A percentile compares a stretch with the other conserved stretches of the same genome.
These are phyloP conservation scores for Lumnitzera littorea DNA, from an alignment of 345 rosid genomes.

Conservation along the genomic window DNA sequence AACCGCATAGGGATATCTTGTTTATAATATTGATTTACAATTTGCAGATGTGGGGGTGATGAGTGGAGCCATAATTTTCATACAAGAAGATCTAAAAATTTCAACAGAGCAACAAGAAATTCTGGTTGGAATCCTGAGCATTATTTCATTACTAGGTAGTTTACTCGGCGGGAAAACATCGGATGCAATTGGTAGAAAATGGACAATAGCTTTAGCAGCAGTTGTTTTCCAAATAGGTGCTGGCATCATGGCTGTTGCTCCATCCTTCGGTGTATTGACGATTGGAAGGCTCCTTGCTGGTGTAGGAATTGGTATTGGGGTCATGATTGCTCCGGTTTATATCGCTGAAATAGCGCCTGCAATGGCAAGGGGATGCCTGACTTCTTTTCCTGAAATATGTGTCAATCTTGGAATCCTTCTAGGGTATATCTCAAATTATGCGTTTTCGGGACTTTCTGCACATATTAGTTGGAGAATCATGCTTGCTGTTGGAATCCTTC, in stretches of 20 bases:
- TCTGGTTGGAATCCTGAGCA: constrained; percentile 51
- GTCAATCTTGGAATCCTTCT: constrained; percentile 59
- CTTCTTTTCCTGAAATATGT: constrained; percentile 65
- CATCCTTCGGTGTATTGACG: constrained; percentile 36
- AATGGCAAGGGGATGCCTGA: constrained; percentile 40
- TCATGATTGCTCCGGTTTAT: constrained; percentile 55
- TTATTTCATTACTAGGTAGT: constrained; percentile 52
- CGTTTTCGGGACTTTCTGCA: constrained; percentile 33
- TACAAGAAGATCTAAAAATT: constrained; percentile 44
- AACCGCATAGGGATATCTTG: no score
- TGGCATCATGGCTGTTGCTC: constrained; percentile 42
- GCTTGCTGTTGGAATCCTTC: constrained; percentile 54
- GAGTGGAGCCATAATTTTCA: constrained; percentile 63
- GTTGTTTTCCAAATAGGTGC: constrained; percentile 46
- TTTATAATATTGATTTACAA: background rate
- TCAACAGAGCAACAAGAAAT: constrained; percentile 45
- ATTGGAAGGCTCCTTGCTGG: constrained; percentile 46
- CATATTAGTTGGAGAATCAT: constrained; percentile 56
- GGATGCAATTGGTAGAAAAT: constrained; percentile 48
- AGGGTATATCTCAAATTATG: constrained; percentile 54
- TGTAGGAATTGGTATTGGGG: constrained; percentile 48
- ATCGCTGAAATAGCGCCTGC: constrained; percentile 56
- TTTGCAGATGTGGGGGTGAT: constrained; percentile 62
- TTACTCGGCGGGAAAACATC: constrained; percentile 57
- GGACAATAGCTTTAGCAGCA: constrained; percentile 50